A percentile compares a stretch with the other conserved stretches of the same genome.
These are phyloP conservation scores for Penicillium verrucosum DNA, from an alignment of 2,329 filamentous ascomycete species.

Conservation along the genomic window DNA sequence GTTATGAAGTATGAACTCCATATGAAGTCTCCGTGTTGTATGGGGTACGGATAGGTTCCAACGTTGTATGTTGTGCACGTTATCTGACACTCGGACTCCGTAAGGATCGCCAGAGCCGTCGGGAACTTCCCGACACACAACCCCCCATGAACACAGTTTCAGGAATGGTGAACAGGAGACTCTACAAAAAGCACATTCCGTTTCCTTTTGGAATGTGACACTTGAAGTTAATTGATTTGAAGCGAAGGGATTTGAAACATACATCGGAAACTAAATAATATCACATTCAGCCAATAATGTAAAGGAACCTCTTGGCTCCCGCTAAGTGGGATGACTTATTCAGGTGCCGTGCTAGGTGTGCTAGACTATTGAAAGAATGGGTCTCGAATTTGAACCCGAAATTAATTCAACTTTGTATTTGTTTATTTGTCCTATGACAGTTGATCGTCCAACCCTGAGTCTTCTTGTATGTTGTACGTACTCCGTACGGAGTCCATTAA, in stretches of 20 bases:
- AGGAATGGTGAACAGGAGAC: background rate
- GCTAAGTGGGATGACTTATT: background rate
- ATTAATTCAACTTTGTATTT: background rate
- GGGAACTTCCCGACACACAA: background rate
- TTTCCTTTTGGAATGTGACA: background rate
- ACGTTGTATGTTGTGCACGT: background rate
- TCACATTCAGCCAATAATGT: background rate
- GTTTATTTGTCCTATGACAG: background rate
- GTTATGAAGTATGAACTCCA: background rate
- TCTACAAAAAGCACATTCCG: background rate
- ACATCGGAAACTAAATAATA: background rate
- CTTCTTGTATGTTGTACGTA: background rate
- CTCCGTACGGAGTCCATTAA: background rate
- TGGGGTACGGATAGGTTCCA: background rate
- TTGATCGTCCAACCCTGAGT: background rate
- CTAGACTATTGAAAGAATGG: conserved; percentile 1
- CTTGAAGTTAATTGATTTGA: too few species aligned
- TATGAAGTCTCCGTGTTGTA: background rate
- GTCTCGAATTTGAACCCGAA: background rate
- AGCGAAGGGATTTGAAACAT: background rate
- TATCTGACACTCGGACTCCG: background rate
- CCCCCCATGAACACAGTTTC: background rate
- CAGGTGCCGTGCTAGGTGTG: background rate
- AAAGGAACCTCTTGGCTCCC: background rate
- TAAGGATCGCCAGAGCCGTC: background rate